Evolutionary conservation across 768 basidiomycete genomes (phyloP).

Genomic region (Macrolepiota albuminosa): DNA sequence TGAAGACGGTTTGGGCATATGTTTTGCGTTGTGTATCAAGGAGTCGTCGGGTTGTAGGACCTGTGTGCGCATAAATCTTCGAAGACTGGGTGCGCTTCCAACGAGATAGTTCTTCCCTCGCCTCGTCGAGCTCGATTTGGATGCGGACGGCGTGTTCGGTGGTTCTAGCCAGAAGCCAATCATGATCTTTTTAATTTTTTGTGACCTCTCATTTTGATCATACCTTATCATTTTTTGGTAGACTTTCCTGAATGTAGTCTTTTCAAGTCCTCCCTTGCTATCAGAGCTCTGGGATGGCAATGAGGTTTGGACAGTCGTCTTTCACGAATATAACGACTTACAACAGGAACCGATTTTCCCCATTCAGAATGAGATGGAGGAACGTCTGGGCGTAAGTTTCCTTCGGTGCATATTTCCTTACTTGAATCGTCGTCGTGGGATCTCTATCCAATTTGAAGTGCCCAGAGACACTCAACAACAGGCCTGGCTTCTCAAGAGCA

Average conservation of each 20-base stretch:
- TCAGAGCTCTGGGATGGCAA: neutral
- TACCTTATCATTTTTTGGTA: conserved; percentile 6
- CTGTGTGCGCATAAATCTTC: neutral
- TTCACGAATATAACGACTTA: neutral
- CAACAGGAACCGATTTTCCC: neutral
- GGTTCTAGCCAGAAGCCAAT: neutral
- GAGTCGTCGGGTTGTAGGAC: neutral
- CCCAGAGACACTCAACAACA: neutral
- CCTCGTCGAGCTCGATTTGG: conserved; percentile 9
- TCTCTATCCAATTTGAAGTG: neutral
- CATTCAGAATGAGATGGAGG: neutral
- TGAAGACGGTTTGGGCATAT: neutral
- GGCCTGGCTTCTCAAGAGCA: neutral
- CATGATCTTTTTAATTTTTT: neutral
- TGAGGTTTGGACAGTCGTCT: neutral
- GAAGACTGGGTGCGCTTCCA: conserved; percentile 10
- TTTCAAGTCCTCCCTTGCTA: neutral
- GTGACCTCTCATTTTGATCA: too few relatives aligned
- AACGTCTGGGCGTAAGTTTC: neutral
- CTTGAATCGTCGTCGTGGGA: neutral
- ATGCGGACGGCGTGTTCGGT: conserved; percentile 4
- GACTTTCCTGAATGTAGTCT: neutral
- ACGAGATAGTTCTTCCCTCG: neutral
- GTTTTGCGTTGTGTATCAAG: conserved; percentile 1
- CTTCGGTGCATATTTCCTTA: neutral